Evolutionary conservation across 1,139 yeast species (phyloP).

Genomic region (Candida sanyaensis): DNA sequence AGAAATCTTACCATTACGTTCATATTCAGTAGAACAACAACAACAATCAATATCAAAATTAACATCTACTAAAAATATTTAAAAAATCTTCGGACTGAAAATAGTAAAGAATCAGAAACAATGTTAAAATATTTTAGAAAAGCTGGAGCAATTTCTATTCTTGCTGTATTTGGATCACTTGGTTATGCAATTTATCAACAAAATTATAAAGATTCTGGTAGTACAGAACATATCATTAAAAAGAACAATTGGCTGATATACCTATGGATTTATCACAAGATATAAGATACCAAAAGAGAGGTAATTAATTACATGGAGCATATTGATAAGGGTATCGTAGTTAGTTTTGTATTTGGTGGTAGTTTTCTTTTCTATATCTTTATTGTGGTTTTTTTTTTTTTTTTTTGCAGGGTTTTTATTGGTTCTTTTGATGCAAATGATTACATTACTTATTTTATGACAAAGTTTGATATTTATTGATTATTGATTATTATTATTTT

Average conservation of each 20-base stretch:
- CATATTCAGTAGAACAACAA: conserved; percentile 12
- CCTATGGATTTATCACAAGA: conserved; percentile 23
- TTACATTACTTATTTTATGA: not conserved
- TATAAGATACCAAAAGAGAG: conserved; percentile 17
- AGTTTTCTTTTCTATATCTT: too few species aligned
- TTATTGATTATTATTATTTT: not conserved
- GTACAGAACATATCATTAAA: conserved; percentile 10
- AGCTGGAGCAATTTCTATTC: conserved; percentile 35
- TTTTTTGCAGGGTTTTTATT: not conserved
- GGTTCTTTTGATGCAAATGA: not conserved
- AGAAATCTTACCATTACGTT: conserved; percentile 11
- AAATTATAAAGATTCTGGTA: conserved; percentile 3
- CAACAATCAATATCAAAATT: conserved; percentile 5
- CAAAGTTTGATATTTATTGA: not conserved
- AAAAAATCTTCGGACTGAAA: conserved; percentile 37
- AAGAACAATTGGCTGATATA: conserved; percentile 9
- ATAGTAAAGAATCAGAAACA: conserved; percentile 30
- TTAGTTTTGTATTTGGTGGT: not conserved
- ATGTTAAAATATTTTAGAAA: conserved; percentile 32
- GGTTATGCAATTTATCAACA: conserved; percentile 29
- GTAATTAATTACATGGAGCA: not conserved
- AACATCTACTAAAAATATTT: conserved; percentile 8
- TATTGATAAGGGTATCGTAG: too few species aligned
- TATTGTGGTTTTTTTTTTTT: not conserved
- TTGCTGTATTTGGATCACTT: conserved; percentile 36